Percentiles rank a stretch among this genome's conserved stretches.
phyloP scores from a whole-genome alignment of 805 yeast species.

The Starmerella roubikii region DNA sequence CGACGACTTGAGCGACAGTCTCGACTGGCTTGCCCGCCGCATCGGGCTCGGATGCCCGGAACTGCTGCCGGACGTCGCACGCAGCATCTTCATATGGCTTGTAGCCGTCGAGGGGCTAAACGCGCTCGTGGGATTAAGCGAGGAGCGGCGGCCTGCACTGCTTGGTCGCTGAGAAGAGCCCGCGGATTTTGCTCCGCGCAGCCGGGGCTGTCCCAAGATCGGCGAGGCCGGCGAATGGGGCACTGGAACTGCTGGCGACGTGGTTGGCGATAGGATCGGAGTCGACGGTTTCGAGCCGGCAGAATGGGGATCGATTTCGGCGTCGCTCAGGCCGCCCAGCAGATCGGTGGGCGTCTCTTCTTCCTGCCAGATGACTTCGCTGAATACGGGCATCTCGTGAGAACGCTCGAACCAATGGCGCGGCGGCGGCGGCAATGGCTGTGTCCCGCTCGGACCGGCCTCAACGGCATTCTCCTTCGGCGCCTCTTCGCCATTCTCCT shows the following conservation, averaged over 20 bases:
- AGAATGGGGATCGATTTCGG: constrained; percentile 2
- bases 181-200: no score
- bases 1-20: constrained; percentile 1
- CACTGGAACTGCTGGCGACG: no score
- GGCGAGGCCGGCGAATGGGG: no score
- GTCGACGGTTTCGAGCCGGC: neutral
- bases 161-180: no score
- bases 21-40: neutral
- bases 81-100: neutral
- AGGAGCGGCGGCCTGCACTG: no score
- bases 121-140: no score
- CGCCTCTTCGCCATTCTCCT: neutral
- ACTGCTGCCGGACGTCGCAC: neutral
- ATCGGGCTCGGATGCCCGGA: no score
- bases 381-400: constrained; percentile 14
- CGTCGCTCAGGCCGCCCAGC: neutral
- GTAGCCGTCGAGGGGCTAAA: neutral
- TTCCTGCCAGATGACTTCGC: constrained; percentile 20
- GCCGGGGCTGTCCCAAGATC: no score
- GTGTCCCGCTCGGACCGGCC: neutral
- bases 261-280: neutral
- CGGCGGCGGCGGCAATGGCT: no score
- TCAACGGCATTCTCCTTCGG: no score
- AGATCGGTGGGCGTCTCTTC: constrained; percentile 4
- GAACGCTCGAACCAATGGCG: no score